Evolutionary conservation across 177 flowering plant genomes (phyloP), one percentile per base, ranked within the genome.

Genomic region (Vitis hybrid): DNA sequence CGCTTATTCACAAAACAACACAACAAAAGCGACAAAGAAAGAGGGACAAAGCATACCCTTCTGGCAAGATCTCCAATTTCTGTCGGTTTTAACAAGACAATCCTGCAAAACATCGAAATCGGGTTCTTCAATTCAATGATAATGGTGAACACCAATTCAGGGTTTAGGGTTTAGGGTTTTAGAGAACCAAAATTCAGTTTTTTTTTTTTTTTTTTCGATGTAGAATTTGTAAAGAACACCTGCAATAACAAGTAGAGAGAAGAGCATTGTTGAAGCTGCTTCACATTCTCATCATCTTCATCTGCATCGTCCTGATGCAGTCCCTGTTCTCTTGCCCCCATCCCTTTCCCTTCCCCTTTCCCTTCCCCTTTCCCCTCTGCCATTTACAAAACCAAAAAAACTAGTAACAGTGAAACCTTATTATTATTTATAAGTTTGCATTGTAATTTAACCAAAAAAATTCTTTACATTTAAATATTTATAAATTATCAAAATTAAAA

Each of bases 1-100:
- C 7, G 56, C 56, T 14, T 54, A 18, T 11, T 7, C 50, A 49
- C 45, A 6, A 56, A 50, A 69, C 4, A 55, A 8, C 11, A 15
- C 4, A 51, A 26, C 15, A 39, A 70, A 60, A 21, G n/a, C 34
- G 56, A 55, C 26, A 49, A 58, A 2, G 18, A 68, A 56, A 64
- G 30, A 17, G 48, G 9, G 15, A 60, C 45, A 55, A 11, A 12
- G 39, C 64, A 61, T 81, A 91, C 97, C 90, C 67, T 4, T 63
- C 67, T 92, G 95, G 70, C 97, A 92, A 62, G 89, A 70, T 78
- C 82, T 92, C 97, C 97, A 90, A 68, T 90, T 82, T 78, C 97
- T 82, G 67, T 88, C 62, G 23, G 52, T 72, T 4, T 84, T 69
- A 6, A 86, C 72, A 45, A 91, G 85, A 66, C 94, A 91, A 62